Evolutionary conservation across 768 basidiomycete species (phyloP).

Genomic region (Cystoderma amianthinum): DNA sequence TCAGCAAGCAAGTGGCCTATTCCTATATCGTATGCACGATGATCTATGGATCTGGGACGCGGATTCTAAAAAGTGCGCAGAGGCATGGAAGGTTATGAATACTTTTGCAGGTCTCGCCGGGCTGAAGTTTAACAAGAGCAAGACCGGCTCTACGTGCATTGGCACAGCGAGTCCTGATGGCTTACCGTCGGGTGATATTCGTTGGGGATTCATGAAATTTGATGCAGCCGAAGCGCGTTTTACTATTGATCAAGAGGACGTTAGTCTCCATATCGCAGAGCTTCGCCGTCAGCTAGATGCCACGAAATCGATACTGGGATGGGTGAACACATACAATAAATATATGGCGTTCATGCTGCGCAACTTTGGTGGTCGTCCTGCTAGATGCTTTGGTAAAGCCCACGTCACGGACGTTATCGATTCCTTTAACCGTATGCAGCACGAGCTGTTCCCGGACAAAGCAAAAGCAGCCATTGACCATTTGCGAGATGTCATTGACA

Average conservation of each 20-base stretch:
- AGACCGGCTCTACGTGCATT: constrained; percentile 33
- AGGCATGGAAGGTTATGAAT: constrained; percentile 35
- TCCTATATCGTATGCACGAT: constrained; percentile 38
- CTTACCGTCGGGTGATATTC: constrained; percentile 26
- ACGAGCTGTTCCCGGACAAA: constrained; percentile 19
- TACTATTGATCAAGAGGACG: constrained; percentile 26
- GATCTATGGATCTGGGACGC: constrained; percentile 39
- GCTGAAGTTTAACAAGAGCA: constrained; percentile 30
- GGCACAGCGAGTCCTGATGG: constrained; percentile 10
- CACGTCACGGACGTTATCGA: constrained; percentile 23
- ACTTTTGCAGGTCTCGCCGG: constrained; percentile 31
- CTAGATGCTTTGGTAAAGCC: constrained; percentile 22
- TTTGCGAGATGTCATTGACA: constrained; percentile 12
- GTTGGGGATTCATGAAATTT: constrained; percentile 34
- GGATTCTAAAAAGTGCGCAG: constrained; percentile 21
- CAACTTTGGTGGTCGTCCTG: constrained; percentile 26
- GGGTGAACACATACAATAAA: constrained; percentile 30
- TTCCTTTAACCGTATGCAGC: constrained; percentile 24
- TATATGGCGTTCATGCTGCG: constrained; percentile 29
- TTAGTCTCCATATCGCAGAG: constrained; percentile 27
- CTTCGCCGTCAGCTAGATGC: constrained; percentile 26
- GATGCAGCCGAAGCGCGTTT: constrained; percentile 21
- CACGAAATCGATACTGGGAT: constrained; percentile 30
- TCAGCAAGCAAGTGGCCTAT: constrained; percentile 30
- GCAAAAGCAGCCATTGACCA: constrained; percentile 14